Evolutionary conservation across 768 basidiomycete species (phyloP), one percentile per base, ranked within the genome.

Genomic region (Suillus hirtellus): DNA sequence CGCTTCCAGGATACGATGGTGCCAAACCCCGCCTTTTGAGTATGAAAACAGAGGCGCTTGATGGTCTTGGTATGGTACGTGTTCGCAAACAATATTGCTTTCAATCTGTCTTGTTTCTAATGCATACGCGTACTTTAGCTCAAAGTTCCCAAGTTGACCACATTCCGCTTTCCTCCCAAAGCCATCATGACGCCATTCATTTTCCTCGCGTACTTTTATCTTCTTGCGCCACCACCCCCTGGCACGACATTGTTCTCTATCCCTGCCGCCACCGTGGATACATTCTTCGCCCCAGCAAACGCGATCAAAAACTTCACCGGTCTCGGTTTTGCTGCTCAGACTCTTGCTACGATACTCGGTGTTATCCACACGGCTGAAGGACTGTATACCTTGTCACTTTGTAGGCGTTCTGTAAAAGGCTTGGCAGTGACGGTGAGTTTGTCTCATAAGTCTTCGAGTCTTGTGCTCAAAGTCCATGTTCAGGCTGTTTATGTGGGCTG

Each of bases 11-110:
- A 0, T 93, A 93, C 69, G 89, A 91, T 1, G 90, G 91, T 42
- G 91, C 93, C 34, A 93, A 92, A 70, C 89, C 91, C 2, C 85
- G 92, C 11, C 72, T 94, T 24, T 75, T 93, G 27, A 80, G 84
- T 61, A 94, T 93, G 92, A 93, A 92, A 70, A 85, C 86, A 0
- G 80, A 89, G 27, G 89, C 92, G 0, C 89, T 53, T 6, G 31
- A 34, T 70, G 82, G 85, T 1, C 81, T 94, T n/a, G 92, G 92
- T 34, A 92, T 90, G 89, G 91, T 89, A 62, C 35, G 85, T 74
- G 15, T 50, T 27, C 7, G 8, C 21, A 58, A 19, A 37, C 9
- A 27, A 50, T 10, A 31, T 27, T 55, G n/a, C 17, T 11, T 12
- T 64, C 43, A 14, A 24, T 19, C 4, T 11, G 31, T 31, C 50